Base-by-base conservation (phyloP, 768 basidiomycete genomes). In the Roridomyces roridus region DNA sequence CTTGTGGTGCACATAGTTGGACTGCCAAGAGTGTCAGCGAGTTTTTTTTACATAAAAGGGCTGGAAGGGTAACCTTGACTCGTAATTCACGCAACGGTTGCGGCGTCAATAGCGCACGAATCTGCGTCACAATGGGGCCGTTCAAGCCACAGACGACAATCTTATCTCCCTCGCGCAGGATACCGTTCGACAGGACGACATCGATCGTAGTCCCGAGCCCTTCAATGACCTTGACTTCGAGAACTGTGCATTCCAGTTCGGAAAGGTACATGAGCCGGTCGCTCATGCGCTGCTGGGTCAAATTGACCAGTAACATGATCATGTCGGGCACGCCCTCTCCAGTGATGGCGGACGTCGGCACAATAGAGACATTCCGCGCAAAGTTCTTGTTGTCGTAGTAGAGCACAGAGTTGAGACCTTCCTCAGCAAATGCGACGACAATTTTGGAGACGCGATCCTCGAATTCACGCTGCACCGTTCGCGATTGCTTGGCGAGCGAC, bases 331-430 rank as follows among this genome's bases (percentile, higher is more conserved):
- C 83, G 71, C 97, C 97, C 76, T 99, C 97, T 52, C 96, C 97
- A 4, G 96, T 98, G 73, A 97, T 87, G 29, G 97, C 97, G 51
- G 97, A 98, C 5, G 96, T 98, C 26, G 97, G 96, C 12, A 99
- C 96, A 45, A 99, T 82, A 2, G 96, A 98, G 57, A 99, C 95
- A 65, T 94, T 96, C 57, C 91, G 85, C 49, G 87, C 92, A 59
- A 97, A 89, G 74, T 84, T 94, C 80, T 93, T 96, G 86, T 99
- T 99, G 46, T 98, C 92, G 76, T 98, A 98, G 80, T 98, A 98
- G 51, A 96, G 86, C 45, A 89, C 85, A 43, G 97, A 87, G 73
- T 99, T 99, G 64, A 98, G 78, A 47, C 96, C 96, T 73, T 98
- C 94, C 71, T 99, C 95, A n/a, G 96, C 94, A 70, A 99, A 96